Evolutionary conservation across 352 stramenopile genomes (phyloP).

Genomic region (Pseudoperonospora humuli): DNA sequence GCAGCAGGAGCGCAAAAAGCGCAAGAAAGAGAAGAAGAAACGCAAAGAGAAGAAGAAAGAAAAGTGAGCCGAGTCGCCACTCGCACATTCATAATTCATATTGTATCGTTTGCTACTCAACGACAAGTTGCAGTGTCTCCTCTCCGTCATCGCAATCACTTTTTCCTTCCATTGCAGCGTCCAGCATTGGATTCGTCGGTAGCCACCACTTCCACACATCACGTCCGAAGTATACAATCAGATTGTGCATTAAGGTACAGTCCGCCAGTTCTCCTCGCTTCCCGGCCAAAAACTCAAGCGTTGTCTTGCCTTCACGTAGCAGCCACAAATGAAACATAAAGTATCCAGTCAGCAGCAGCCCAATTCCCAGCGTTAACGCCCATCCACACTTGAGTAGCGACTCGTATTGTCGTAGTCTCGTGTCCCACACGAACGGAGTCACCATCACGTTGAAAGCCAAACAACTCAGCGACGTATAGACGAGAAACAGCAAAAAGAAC

Average conservation of each 20-base stretch:
- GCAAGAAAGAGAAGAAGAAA: conserved; percentile 88
- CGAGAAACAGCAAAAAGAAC: conserved; percentile 71
- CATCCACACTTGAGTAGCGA: conserved; percentile 36
- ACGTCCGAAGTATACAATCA: conserved; percentile 59
- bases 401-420: conserved; percentile 1
- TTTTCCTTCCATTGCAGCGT: conserved; percentile 19
- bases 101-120: conserved; percentile 19
- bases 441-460: conserved; percentile 46
- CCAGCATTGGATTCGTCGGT: conserved; percentile 37
- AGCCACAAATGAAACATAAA: conserved; percentile 74
- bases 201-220: conserved; percentile 50
- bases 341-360: conserved; percentile 55
- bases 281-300: conserved; percentile 60
- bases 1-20: conserved; percentile 76
- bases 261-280: conserved; percentile 41
- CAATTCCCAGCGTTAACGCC: conserved; percentile 44
- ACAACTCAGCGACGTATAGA: conserved; percentile 67
- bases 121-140: conserved; percentile 37
- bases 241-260: conserved; percentile 39
- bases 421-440: conserved; percentile 22
- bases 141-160: conserved; percentile 8
- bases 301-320: conserved; percentile 53
- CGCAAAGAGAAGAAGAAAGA: conserved; percentile 87
- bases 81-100: conserved; percentile 7
- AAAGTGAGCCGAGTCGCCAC: conserved; percentile 32